Evolutionary conservation across 2,329 filamentous ascomycete species (phyloP), one percentile per base, ranked within the genome.

Genomic region (Lecanicillium sp.): DNA sequence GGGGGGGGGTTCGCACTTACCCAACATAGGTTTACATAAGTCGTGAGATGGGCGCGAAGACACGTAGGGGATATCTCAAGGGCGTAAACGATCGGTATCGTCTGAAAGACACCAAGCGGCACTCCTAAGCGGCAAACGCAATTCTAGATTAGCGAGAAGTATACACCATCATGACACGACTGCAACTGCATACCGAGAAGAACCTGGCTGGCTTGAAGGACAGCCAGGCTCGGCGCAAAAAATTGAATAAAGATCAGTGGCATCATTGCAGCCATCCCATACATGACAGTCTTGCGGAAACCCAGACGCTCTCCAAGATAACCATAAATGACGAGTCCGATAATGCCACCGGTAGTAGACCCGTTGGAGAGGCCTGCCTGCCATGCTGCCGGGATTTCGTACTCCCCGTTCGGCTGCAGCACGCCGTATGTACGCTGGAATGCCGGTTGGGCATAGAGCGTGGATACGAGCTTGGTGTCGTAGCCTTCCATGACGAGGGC

Each of bases 211-310:
- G 63, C 53, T 3, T 67, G 46, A 15, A 66, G 51, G 4, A 58
- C 22, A 25, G 22, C 22, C 6, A 25, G 22, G 11, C 11, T 25
- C 22, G 22, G 22, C 22, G 50, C 48, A 30, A 50, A 52, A 37
- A 52, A 51, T 3, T 37, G 32, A 18, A 51, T 38, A 33, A 51
- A 51, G 28, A 52, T 45, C 18, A 48, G 47, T 6, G 41, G 35
- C 22, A 64, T 43, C 46, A 45, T 27, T 4, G 55, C 43, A 31
- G 70, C 45, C 5, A 68, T 70, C 5, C 46, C 60, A 22, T 78
- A 67, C 47, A 80, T 66, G 9, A 71, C 75, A 52, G 67, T 71
- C n/a, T 71, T 40, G 17, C 42, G 22, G 22, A 25, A 42, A 9
- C 50, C 50, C 13, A 43, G 45, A 9, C 43, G 35, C 13, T 45